Percentiles rank a stretch among this genome's conserved stretches.
Evolutionary conservation across 179 eudicot genomes (phyloP).

Genomic region (Vitellaria paradoxa): DNA sequence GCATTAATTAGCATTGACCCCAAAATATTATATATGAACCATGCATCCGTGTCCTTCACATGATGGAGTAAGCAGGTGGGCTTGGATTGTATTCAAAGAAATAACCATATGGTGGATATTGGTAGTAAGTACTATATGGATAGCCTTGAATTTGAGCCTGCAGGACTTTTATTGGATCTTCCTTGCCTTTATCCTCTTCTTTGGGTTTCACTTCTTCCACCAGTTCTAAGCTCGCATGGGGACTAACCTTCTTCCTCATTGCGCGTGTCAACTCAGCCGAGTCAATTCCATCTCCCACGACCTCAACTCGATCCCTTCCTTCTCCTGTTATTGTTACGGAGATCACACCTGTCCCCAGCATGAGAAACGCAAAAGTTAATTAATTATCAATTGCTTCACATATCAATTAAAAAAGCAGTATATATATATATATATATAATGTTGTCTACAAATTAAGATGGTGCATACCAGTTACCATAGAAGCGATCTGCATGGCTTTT

Average conservation of each 20-base stretch:
- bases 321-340: conserved; percentile 28
- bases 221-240: conserved; percentile 13
- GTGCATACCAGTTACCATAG: conserved; percentile 23
- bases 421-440: too few relatives aligned
- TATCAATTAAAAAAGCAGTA: too few relatives aligned
- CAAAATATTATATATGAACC: too few relatives aligned
- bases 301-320: conserved; percentile 19
- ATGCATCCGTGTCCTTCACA: neutral
- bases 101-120: neutral
- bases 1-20: too few relatives aligned
- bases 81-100: neutral
- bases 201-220: conserved; percentile 19
- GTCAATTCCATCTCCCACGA: conserved; percentile 25
- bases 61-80: neutral
- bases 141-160: neutral
- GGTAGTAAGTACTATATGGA: neutral
- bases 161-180: neutral
- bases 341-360: conserved; percentile 21
- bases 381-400: too few relatives aligned
- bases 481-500: conserved; percentile 41
- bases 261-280: conserved; percentile 13
- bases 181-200: neutral
- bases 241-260: conserved; percentile 26
- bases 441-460: neutral
- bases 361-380: too few relatives aligned